Evolutionary conservation across 139 green algal species (phyloP), one percentile per base, ranked within the genome.

Genomic region (Asterochloris sp.): DNA sequence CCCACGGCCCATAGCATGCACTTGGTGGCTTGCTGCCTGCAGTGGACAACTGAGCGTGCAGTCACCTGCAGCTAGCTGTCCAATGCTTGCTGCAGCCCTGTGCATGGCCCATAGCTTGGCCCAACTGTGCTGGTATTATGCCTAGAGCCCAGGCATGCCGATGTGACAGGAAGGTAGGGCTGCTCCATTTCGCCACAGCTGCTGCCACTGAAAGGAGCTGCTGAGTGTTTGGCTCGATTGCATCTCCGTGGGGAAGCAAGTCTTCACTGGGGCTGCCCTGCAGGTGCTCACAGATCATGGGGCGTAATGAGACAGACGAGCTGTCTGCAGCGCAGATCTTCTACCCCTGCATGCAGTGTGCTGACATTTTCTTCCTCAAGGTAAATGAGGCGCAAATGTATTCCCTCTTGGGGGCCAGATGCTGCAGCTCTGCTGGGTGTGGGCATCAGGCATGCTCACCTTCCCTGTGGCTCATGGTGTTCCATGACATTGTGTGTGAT

Each of bases 291-390:
- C 93, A 97, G 86, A 99, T 99, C 89, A 99, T 99, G 97, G 97
- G 97, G 10, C 93, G 97, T 79, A 88, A 64, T 62, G 97, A 99
- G 89, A 94, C 87, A 12, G 96, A 98, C 74, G 97, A 99, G 54
- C 88, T 99, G 24, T 92, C 85, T 24, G 95, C 97, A 0, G 93
- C 96, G 12, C 97, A 99, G 88, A 98, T 99, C 82, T 98, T 99
- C 88, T 99, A 99, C 89, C 97, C 97, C 13, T 95, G 94, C 90
- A 99, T 99, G 97, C 97, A 99, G 89, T 96, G 91, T 63, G 95
- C 94, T 10, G 95, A 98, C 92, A 98, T 99, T 88, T 99, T 99
- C 93, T 99, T 98, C 93, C 90, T 99, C 61, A 98, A 98, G 90
- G 91, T 91, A 62, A 27, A 27, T 77, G 68, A 38, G 13, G 13